Percentiles rank a stretch among this genome's conserved stretches.
These are phyloP conservation scores for Scenedesmus sp. DNA, from an alignment of 163 green algal species.

Conservation along the genomic window DNA sequence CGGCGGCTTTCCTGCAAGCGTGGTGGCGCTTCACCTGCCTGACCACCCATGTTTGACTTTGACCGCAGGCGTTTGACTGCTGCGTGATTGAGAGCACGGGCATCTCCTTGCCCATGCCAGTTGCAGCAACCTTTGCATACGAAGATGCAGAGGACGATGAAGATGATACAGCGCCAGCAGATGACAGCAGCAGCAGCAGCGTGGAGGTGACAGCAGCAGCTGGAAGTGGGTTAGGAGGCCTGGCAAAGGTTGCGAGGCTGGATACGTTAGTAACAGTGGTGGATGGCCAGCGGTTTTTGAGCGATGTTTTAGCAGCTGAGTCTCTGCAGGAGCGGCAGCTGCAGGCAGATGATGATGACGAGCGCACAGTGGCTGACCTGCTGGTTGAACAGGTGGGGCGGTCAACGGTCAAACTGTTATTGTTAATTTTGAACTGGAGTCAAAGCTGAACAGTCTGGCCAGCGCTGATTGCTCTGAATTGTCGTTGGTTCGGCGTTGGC, in stretches of 20 bases:
- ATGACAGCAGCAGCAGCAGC: constrained; percentile 8
- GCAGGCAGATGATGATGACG: constrained; percentile 67
- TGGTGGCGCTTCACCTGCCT: background rate
- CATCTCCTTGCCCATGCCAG: constrained; percentile 83
- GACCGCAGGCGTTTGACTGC: constrained; percentile 75
- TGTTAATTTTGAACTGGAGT: no score
- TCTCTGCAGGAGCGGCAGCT: constrained; percentile 63
- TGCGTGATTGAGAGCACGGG: constrained; percentile 90
- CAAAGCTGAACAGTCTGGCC: background rate
- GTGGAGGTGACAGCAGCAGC: background rate
- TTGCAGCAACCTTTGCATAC: constrained; percentile 67
- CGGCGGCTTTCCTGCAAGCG: no score
- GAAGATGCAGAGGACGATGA: constrained; percentile 43
- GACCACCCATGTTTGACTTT: background rate
- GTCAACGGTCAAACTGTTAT: background rate
- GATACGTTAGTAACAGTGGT: constrained; percentile 74
- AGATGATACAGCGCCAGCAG: background rate
- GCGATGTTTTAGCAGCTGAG: constrained; percentile 59
- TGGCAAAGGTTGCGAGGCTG: constrained; percentile 57
- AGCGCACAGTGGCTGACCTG: constrained; percentile 72
- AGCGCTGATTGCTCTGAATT: background rate
- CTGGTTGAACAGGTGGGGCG: constrained; percentile 72
- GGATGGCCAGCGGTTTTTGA: constrained; percentile 65
- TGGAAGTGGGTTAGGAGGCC: background rate
- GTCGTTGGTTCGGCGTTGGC: background rate